Evolutionary conservation across 108 stramenopile genomes (phyloP), one percentile per base, ranked within the genome.

Genomic region (Asterionellopsis glacialis): DNA sequence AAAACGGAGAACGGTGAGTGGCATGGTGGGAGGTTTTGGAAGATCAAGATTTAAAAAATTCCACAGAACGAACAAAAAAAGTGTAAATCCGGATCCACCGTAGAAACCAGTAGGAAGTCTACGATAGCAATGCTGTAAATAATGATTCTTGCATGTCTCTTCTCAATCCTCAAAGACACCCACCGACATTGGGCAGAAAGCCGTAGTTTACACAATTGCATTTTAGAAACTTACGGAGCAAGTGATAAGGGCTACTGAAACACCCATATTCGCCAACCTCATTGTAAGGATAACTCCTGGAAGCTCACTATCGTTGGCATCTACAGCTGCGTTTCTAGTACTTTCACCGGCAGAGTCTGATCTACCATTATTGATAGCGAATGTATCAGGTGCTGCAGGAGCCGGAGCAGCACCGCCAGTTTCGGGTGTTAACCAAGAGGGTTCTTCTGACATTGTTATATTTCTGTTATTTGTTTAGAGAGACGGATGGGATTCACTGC

Each of bases 241-340:
- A 15, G 80, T 77, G 41, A 93, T 80, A 7, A 93, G 58, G 23
- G 80, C 74, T 27, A 44, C 73, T 3, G 88, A 80, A 15, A 74
- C 75, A 43, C 68, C 86, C 75, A 93, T 69, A 55, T 93, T 93
- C 0, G 75, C 48, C 33, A 90, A 44, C 11, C 91, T 69, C 84
- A 89, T 89, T 41, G 79, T 71, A 15, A 93, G 61, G 61, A 93
- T 90, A 23, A 87, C 61, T 15, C 69, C 61, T 10, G 84, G 81
- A 33, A 93, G 78, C 57, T 89, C 87, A 19, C 70, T 59, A 18
- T 89, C 88, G 47, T 82, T 83, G 28, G 47, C 79, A 11, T 26
- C 55, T 9, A 44, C 42, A 12, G 42, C 43, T 10, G 69, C 41
- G 14, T 60, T 21, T 14, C 62, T 23, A 13, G 48, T 57, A 19